phyloP scores from a whole-genome alignment of 129 eudicot species.

The Calendula officinalis region DNA sequence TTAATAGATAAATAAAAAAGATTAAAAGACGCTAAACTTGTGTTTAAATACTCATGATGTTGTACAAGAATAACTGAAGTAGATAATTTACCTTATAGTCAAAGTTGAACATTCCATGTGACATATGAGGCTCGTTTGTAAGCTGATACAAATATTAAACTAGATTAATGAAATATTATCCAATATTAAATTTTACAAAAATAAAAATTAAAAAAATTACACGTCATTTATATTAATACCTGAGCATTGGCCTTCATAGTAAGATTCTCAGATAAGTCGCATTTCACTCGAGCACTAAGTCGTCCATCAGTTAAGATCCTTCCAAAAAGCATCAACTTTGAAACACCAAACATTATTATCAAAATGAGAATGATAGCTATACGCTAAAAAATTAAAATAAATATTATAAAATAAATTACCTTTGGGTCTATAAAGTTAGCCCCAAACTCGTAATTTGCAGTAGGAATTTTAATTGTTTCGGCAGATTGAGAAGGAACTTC shows the following conservation, averaged over 20 bases:
- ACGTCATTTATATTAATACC: constrained; percentile 38
- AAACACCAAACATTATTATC: constrained; percentile 26
- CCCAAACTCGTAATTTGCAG: constrained; percentile 90
- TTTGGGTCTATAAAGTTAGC: constrained; percentile 91
- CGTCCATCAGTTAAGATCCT: constrained; percentile 89
- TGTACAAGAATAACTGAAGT: no score
- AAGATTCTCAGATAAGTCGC: constrained; percentile 83
- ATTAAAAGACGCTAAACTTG: not conserved
- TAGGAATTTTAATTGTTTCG: constrained; percentile 77
- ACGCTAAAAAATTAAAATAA: not conserved
- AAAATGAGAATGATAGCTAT: constrained; percentile 8
- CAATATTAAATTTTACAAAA: not conserved
- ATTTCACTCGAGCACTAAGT: constrained; percentile 83
- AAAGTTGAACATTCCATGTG: constrained; percentile 82
- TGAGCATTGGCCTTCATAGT: constrained; percentile 84
- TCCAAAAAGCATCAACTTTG: constrained; percentile 90
- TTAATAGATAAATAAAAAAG: constrained; percentile 8
- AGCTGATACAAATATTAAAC: constrained; percentile 50
- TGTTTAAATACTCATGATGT: no score
- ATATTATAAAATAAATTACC: constrained; percentile 34
- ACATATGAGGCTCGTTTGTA: constrained; percentile 92
- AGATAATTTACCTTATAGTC: constrained; percentile 78
- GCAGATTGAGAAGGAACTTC: constrained; percentile 95
- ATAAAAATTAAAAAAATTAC: not conserved
- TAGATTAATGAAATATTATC: constrained; percentile 4